These are phyloP conservation scores for Cydonia oblonga DNA, from an alignment of 331 rosid species.

Conservation along the genomic window DNA sequence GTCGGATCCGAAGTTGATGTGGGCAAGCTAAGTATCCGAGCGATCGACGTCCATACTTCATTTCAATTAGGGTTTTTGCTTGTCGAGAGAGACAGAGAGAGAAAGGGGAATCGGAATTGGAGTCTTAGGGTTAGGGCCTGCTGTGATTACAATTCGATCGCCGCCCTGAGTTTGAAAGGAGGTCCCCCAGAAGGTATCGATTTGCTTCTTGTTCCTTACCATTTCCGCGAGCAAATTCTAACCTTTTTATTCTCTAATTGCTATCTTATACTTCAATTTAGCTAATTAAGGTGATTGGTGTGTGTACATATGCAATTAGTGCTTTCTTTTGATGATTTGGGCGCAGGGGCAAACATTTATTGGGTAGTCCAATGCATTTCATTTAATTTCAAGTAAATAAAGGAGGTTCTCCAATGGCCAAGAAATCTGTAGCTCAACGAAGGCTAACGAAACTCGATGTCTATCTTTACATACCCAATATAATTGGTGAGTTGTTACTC, in stretches of 20 bases:
- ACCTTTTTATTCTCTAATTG: too few species aligned
- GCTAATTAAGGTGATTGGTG: background rate
- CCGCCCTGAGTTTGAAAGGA: background rate
- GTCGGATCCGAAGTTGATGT: background rate
- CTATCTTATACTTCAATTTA: background rate
- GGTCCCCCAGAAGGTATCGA: background rate
- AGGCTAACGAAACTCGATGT: constrained; percentile 56
- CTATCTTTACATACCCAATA: constrained; percentile 83
- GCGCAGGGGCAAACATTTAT: constrained; percentile 34
- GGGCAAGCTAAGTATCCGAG: background rate
- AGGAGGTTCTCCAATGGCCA: constrained; percentile 55
- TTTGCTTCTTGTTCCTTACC: background rate
- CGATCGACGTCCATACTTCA: background rate
- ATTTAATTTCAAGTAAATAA: constrained; percentile 18
- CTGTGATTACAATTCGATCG: background rate
- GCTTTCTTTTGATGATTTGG: background rate
- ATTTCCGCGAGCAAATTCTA: too few species aligned
- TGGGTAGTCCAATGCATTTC: constrained; percentile 13
- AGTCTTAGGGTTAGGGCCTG: background rate
- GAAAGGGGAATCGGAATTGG: background rate
- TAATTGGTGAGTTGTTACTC: constrained; percentile 94
- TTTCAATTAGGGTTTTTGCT: background rate
- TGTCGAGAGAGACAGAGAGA: background rate
- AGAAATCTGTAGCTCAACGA: constrained; percentile 29
- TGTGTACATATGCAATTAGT: background rate